Base-by-base conservation (phyloP, 1,139 yeast species). In the Meyerozyma smithsonii region DNA sequence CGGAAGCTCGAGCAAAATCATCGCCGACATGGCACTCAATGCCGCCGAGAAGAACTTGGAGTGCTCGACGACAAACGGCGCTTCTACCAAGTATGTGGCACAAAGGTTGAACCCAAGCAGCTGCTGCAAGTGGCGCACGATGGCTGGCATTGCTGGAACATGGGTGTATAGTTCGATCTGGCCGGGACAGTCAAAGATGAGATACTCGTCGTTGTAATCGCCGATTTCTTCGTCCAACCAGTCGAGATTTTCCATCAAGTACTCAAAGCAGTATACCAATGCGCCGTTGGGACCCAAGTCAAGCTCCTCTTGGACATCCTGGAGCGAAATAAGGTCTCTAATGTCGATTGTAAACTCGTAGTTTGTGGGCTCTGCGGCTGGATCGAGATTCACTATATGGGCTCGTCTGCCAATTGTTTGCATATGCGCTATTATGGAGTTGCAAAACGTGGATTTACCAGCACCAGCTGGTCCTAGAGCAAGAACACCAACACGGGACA, bases 391-490 rank as follows among this genome's bases (percentile, higher is more conserved):
- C 19, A 92, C 97, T 34, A 94, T 79, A 59, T 92, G 97, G 1
- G 96, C 97, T 36, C 95, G 70, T 44, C 98, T 80, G 1, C 98
- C 97, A 21, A 86, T 74, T 21, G 88, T 74, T 61, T 88, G 95
- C 82, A 94, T 86, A 59, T 92, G 86, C 2, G 95, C 66, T 41
- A 94, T 84, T 45, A 92, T 76, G 11, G 95, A 72, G 55, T 86
- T 86, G 65, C 97, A 90, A 58, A 92, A 92, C 0, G 98, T 88
- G 38, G 89, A 79, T 62, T 77, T 92, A 8, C 98, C 98, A 11
- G 85, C 97, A 28, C 98, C 98, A 0, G 98, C 98, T 12, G 98
- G 98, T 1, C 98, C 98, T 49, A 92, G 64, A 3, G 92, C 96
- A 49, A 92, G 66, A n/a, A 89, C 94, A 42, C 97, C 98, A 2